Evolutionary conservation across 2,329 filamentous ascomycete genomes (phyloP).

Genomic region (Penicillium sp.): DNA sequence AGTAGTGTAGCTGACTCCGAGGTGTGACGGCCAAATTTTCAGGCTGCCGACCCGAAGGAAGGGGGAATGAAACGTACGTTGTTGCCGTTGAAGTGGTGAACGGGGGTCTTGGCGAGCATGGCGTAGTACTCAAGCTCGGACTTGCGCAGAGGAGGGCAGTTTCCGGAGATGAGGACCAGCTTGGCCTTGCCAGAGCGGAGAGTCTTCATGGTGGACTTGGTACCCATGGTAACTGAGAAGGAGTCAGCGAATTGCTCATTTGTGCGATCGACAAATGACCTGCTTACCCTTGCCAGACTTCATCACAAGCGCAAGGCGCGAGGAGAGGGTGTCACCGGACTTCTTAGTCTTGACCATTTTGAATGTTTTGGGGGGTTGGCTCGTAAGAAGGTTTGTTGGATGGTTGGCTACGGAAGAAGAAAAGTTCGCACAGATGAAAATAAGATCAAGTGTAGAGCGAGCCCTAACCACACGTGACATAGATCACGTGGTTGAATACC

Average conservation of each 20-base stretch:
- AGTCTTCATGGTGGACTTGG: slow-evolving; percentile 85
- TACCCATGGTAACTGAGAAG: slow-evolving; percentile 70
- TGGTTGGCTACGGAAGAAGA: slow-evolving; percentile 4
- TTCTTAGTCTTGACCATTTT: slow-evolving; percentile 69
- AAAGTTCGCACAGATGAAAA: neutral
- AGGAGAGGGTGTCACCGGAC: slow-evolving; percentile 77
- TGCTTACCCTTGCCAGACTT: slow-evolving; percentile 49
- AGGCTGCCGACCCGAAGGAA: slow-evolving; percentile 15
- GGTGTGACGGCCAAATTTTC: slow-evolving; percentile 14
- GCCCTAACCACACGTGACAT: slow-evolving; percentile 1
- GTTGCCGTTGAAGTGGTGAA: slow-evolving; percentile 98
- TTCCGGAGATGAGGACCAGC: slow-evolving; percentile 92
- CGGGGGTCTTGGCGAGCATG: slow-evolving; percentile 90
- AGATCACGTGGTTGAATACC: neutral
- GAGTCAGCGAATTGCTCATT: slow-evolving; percentile 2
- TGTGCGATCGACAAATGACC: neutral
- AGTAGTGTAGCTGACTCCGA: slow-evolving; percentile 27
- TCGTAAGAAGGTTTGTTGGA: slow-evolving; percentile 25
- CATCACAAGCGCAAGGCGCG: slow-evolving; percentile 67
- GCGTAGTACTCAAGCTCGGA: slow-evolving; percentile 93
- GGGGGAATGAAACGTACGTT: slow-evolving; percentile 71
- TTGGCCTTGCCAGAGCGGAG: slow-evolving; percentile 97
- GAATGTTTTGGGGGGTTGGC: slow-evolving; percentile 32
- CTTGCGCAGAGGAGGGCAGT: slow-evolving; percentile 98
- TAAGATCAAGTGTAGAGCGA: slow-evolving; percentile 1